Base-by-base conservation (phyloP, 345 rosid species). In the Erodium maritimum region DNA sequence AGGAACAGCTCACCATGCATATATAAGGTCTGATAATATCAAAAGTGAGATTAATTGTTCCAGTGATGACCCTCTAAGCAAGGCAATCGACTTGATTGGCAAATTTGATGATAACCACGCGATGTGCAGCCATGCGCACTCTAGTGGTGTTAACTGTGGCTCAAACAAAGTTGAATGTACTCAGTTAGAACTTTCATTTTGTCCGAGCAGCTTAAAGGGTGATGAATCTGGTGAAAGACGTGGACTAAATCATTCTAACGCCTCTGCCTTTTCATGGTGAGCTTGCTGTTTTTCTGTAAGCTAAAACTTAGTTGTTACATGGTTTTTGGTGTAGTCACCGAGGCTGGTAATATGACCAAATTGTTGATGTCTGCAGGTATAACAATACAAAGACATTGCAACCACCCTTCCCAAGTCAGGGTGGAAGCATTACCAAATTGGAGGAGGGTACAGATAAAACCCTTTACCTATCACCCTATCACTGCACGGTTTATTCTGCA, bases 201-300 rank as follows among this genome's bases (percentile, higher is more conserved):
- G 67, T 53, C 59, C 70, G 11, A 25, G 65, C 46, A 56, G 67
- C 56, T 72, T 74, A 1, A 86, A 25, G 33, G 7, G 7, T 25
- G 33, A 71, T 53, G 56, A 53, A 53, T 54, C 75, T 11, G 86
- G 75, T 65, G 88, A 80, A 62, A 71, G 65, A 57, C 78, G 73
- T n/a, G 66, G 67, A 21, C 82, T 91, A 20, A 74, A 75, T 73
- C 96, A 82, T 51, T 87, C 96, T 51, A 73, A 74, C 79, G 82
- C 88, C 73, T 91, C 96, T 0, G 96, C 98, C 67, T 91, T 91
- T 70, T 74, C 90, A 6, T 71, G 87, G 96, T 82, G 65, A 72
- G 88, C 66, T 59, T 58, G 25, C 57, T 62, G 23, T 65, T 50
- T 25, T 7, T 7, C 7, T 2, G 33, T 25, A 25, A 25, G 33